A percentile compares a stretch with the other conserved stretches of the same genome.
phyloP scores from a whole-genome alignment of 768 basidiomycete genomes.

The Symmetrospora coprosmae region DNA sequence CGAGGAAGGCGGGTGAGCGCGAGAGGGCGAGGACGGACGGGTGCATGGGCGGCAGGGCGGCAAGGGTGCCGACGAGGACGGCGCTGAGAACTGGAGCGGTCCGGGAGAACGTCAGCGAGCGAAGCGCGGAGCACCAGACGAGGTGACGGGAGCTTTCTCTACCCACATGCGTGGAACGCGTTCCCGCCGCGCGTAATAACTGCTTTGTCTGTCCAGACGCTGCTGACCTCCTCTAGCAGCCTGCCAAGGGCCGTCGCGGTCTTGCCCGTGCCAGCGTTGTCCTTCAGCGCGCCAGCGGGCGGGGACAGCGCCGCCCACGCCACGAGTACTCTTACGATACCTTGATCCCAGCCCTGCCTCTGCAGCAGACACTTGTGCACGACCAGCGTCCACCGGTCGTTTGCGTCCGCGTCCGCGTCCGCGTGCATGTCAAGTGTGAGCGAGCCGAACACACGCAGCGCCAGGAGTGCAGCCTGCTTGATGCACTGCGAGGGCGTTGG shows the following conservation, averaged over 20 bases:
- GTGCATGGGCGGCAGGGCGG: conserved; percentile 49
- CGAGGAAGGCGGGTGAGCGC: conserved; percentile 45
- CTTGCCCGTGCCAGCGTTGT: neutral
- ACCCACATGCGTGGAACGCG: neutral
- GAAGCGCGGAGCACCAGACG: neutral
- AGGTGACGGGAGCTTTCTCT: neutral
- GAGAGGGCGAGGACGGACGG: conserved; percentile 36
- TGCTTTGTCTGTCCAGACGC: neutral
- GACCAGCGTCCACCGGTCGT: neutral
- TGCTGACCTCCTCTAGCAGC: neutral
- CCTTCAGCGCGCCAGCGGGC: neutral
- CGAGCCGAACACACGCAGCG: neutral
- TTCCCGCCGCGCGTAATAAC: neutral
- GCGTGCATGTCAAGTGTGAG: neutral
- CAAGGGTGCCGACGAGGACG: conserved; percentile 52
- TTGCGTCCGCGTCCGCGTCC: neutral
- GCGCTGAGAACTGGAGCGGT: conserved; percentile 51
- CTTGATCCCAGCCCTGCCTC: neutral
- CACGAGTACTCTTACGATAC: neutral
- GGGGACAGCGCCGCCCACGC: neutral
- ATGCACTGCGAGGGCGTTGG: neutral
- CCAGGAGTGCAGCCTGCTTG: neutral
- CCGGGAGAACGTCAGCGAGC: neutral
- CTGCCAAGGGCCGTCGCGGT: neutral
- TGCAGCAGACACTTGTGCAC: neutral